Base-by-base conservation (phyloP, 305 asterid species). In the Rubia tinctorum region DNA sequence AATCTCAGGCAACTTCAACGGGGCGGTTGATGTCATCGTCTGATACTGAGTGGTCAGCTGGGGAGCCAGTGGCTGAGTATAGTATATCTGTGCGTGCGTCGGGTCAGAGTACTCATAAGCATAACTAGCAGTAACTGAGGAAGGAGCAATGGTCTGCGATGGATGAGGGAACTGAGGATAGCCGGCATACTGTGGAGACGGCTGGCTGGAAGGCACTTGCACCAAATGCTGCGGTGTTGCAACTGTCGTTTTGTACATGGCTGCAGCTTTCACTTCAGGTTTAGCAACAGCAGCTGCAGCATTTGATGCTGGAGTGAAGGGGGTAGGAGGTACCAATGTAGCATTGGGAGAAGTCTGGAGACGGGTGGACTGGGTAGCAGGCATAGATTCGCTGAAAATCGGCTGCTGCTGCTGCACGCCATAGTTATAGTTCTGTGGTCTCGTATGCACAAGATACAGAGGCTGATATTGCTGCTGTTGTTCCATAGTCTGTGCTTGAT, bases 401-500 rank as follows among this genome's bases (percentile, higher is more conserved):
- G 74, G 76, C 56, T 78, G 87, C 79, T 82, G 87, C 77, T 82
- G 85, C 66, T n/a, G n/a, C n/a, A 74, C n/a, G 20, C 78, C 80
- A 43, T 71, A 49, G 12, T 78, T 86, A 63, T 86, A 13, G 13
- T 85, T 76, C 82, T 92, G 99, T 53, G 88, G 96, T 70, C 95
- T 72, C 58, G 95, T 72, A 10, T 88, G 91, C 70, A 92, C 60
- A n/a, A 75, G 83, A 83, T 90, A 92, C 65, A 93, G 80, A 79
- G 30, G 77, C 0, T 95, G 91, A 78, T 85, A 86, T 59, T 88
- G 97, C 80, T 88, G 59, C 6, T 51, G 58, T 6, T 51, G 99
- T 65, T 94, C 97, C 66, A 86, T 74, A 18, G 81, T 75, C 8
- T 86, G 84, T 73, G 87, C 81, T 74, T 83, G 83, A 78, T 83